phyloP scores from a whole-genome alignment of 176 grass and related monocot genomes.

The Dendrocalamus sinicus region DNA sequence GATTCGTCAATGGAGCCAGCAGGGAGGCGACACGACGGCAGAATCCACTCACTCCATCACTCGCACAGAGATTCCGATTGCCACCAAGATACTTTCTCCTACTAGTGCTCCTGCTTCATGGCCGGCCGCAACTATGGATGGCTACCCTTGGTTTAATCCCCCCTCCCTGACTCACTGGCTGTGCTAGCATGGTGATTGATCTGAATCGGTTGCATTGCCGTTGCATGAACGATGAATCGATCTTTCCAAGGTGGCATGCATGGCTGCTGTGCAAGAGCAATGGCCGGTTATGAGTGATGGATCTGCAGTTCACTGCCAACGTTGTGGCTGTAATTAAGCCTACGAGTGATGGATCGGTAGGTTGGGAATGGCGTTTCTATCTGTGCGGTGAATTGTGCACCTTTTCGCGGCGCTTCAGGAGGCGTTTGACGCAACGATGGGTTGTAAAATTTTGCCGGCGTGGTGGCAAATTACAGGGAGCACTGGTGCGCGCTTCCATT shows the following conservation, averaged over 20 bases:
- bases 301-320: not conserved
- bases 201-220: not conserved
- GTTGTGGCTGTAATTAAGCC: not conserved
- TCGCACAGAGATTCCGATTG: slow-evolving; percentile 12
- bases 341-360: not conserved
- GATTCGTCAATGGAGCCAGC: slow-evolving; percentile 37
- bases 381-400: not conserved
- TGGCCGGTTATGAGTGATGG: not conserved
- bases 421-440: not conserved
- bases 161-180: not conserved
- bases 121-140: slow-evolving; percentile 31
- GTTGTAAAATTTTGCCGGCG: not conserved
- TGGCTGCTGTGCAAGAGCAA: not conserved
- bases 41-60: slow-evolving; percentile 25
- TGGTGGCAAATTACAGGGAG: slow-evolving; percentile 18
- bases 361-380: not conserved
- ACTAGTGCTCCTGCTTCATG: slow-evolving; percentile 16
- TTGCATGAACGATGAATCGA: not conserved
- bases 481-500: no score
- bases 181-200: not conserved
- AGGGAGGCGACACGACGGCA: slow-evolving; percentile 30
- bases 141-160: not conserved
- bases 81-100: slow-evolving; percentile 2
- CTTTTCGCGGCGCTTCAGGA: not conserved
- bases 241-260: not conserved